phyloP scores from a whole-genome alignment of 495 filamentous ascomycete genomes.

The Xylaria palmicola region DNA sequence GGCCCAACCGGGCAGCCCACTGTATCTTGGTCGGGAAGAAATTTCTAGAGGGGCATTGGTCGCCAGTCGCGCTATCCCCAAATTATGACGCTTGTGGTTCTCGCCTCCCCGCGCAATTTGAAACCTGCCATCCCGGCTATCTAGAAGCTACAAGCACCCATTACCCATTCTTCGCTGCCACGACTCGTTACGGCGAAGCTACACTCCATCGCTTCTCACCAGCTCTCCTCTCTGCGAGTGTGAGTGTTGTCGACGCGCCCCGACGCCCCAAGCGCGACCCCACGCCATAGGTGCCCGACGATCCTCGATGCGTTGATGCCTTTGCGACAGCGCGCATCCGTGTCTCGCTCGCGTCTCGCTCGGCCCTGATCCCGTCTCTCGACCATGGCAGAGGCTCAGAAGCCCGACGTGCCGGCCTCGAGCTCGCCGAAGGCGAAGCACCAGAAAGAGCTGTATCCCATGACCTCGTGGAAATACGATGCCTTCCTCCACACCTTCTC shows the following conservation, averaged over 20 bases:
- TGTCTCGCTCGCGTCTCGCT: neutral
- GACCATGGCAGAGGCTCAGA: slow-evolving; percentile 22
- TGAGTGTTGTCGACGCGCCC: too few species aligned
- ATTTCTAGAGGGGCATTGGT: slow-evolving; percentile 10
- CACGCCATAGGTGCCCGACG: too few species aligned
- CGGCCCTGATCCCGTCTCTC: neutral
- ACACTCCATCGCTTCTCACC: neutral
- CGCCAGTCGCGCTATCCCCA: neutral
- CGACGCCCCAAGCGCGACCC: too few species aligned
- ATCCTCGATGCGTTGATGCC: slow-evolving; percentile 3
- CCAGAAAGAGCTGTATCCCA: slow-evolving; percentile 60
- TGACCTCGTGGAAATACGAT: slow-evolving; percentile 78
- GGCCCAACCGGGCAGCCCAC: too few species aligned
- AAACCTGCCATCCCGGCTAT: neutral
- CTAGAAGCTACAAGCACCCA: neutral
- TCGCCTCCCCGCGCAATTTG: neutral
- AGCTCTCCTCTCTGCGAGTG: too few species aligned
- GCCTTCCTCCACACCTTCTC: slow-evolving; percentile 79
- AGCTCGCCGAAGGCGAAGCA: slow-evolving; percentile 20
- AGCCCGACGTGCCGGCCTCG: slow-evolving; percentile 16
- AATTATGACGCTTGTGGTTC: slow-evolving; percentile 12
- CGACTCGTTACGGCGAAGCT: neutral
- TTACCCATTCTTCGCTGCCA: neutral
- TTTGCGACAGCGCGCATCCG: neutral
- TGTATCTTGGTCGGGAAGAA: neutral